Conservation (phyloP, 2,329 filamentous ascomycete genomes). For the Neobulgaria alba region DNA sequence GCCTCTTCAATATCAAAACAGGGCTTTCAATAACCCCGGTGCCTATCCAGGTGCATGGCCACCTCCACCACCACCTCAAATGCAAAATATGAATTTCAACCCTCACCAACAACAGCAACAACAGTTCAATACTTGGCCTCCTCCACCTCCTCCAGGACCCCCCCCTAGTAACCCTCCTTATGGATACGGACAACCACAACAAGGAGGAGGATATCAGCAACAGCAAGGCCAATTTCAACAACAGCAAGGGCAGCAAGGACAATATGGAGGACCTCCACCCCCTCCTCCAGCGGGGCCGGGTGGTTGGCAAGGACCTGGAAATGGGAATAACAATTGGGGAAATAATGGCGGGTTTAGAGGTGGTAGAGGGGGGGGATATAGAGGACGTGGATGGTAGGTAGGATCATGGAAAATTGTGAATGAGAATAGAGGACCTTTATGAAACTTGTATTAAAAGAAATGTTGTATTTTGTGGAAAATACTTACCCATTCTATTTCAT, state of each 20-base stretch:
- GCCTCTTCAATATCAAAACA: conserved; percentile 10
- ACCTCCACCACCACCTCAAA: conserved; percentile 17
- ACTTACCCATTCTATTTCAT: too few species aligned
- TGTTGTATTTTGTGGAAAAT: too few species aligned
- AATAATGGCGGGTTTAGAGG: conserved; percentile 16
- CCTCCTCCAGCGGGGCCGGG: conserved; percentile 17
- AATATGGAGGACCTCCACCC: too few species aligned
- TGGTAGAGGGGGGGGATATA: conserved; percentile 22
- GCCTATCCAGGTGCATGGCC: conserved; percentile 15
- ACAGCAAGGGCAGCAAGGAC: conserved; percentile 4
- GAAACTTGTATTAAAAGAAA: too few species aligned
- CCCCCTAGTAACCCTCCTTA: conserved; percentile 19
- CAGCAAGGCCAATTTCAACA: conserved; percentile 11
- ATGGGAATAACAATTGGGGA: conserved; percentile 19
- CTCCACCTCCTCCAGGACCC: conserved; percentile 17
- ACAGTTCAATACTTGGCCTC: conserved; percentile 13
- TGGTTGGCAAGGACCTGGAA: conserved; percentile 20
- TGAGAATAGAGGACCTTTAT: too few species aligned
- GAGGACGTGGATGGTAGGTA: conserved; percentile 22
- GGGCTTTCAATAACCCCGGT: conserved; percentile 12
- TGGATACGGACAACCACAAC: conserved; percentile 7
- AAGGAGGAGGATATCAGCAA: conserved; percentile 10
- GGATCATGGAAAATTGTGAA: too few species aligned
- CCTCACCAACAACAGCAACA: too few species aligned
- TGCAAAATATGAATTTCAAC: conserved; percentile 17